Conservation (phyloP, 768 basidiomycete species). For the Mycena filopes region DNA sequence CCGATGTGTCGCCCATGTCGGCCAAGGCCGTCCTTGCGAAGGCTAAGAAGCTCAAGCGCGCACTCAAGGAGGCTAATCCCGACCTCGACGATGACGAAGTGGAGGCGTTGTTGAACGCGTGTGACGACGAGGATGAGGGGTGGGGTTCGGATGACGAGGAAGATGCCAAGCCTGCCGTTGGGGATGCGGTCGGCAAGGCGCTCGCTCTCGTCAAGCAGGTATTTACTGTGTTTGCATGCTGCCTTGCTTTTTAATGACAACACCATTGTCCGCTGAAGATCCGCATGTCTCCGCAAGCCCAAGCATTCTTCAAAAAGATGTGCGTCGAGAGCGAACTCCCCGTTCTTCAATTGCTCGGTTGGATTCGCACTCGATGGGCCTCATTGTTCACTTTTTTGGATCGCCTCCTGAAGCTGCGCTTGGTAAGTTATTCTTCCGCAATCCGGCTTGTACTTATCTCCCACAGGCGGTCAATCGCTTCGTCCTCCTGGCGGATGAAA, state of each 20-base stretch:
- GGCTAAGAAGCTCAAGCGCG: constrained; percentile 6
- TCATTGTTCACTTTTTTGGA: constrained; percentile 26
- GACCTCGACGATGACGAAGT: constrained; percentile 21
- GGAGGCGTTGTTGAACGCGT: constrained; percentile 1
- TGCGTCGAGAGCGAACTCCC: not conserved
- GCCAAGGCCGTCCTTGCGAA: constrained; percentile 8
- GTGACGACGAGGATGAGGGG: not conserved
- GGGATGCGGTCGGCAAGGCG: constrained; percentile 25
- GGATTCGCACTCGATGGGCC: constrained; percentile 21
- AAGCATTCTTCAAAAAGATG: not conserved
- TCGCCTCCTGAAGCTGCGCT: constrained; percentile 15
- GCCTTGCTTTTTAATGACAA: too few relatives aligned
- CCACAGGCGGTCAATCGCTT: constrained; percentile 38
- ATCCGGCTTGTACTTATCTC: not conserved
- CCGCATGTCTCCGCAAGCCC: not conserved
- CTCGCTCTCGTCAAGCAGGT: constrained; percentile 30
- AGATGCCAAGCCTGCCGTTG: not conserved
- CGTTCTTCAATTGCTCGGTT: not conserved
- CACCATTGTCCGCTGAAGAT: too few relatives aligned
- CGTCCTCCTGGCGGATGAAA: constrained; percentile 37
- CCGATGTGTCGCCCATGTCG: constrained; percentile 34
- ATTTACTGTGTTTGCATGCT: not conserved
- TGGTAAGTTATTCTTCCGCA: constrained; percentile 1
- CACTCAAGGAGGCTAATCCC: constrained; percentile 6
- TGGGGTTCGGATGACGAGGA: not conserved